Conservation (phyloP, 352 stramenopile species). For the Phytopythium ostracodes region DNA sequence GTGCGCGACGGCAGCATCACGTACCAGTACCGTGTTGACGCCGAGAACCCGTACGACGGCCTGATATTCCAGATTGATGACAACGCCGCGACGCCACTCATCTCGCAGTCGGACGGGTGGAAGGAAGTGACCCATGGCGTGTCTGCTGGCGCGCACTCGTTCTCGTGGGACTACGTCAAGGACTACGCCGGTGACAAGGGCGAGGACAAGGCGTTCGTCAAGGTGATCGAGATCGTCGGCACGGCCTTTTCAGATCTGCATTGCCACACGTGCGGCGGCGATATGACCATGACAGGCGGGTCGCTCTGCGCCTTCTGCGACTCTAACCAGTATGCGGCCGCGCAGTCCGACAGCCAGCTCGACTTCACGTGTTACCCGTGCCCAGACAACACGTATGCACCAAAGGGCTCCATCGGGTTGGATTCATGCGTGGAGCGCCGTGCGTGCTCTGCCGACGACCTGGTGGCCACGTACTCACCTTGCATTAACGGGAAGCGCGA, state of each 20-base stretch:
- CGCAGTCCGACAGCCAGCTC: conserved; percentile 65
- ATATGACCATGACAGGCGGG: conserved; percentile 73
- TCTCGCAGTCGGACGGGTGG: conserved; percentile 72
- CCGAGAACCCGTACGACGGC: conserved; percentile 70
- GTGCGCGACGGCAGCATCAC: conserved; percentile 68
- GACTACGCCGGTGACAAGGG: conserved; percentile 68
- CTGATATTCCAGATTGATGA: conserved; percentile 76
- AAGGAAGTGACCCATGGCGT: conserved; percentile 57
- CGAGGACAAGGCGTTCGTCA: conserved; percentile 63
- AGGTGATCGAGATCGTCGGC: conserved; percentile 80
- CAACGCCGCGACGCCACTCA: conserved; percentile 35
- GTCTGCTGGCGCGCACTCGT: conserved; percentile 50
- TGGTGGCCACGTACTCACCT: conserved; percentile 52
- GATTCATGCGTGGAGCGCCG: conserved; percentile 61
- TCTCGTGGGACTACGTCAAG: conserved; percentile 83
- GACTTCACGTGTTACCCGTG: conserved; percentile 77
- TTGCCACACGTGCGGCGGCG: conserved; percentile 69
- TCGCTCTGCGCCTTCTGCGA: conserved; percentile 78
- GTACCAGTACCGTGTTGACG: conserved; percentile 75
- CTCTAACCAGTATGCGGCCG: conserved; percentile 69
- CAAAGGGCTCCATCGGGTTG: conserved; percentile 70
- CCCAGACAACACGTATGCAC: conserved; percentile 51
- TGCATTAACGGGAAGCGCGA: conserved; percentile 54
- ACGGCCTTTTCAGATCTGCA: conserved; percentile 69
- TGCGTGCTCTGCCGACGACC: conserved; percentile 55